These are phyloP conservation scores for Elasticomyces elasticus DNA, from an alignment of 495 filamentous ascomycete genomes.

Conservation along the genomic window DNA sequence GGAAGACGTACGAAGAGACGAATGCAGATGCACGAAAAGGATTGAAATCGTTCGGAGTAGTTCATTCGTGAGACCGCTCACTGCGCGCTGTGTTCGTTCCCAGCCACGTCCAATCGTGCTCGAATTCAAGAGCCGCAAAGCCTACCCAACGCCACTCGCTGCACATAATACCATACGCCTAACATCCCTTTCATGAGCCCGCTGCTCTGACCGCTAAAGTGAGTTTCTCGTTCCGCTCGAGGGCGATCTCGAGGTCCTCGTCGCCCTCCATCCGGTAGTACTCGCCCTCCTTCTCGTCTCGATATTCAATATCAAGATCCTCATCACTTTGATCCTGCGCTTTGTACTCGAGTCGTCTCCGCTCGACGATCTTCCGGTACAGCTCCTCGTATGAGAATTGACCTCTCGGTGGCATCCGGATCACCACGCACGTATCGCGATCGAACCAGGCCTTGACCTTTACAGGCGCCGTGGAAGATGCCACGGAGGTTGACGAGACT, in stretches of 20 bases:
- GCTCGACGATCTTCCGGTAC: slow-evolving; percentile 58
- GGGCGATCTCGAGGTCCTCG: slow-evolving; percentile 66
- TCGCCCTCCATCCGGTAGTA: slow-evolving; percentile 66
- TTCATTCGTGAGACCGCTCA: no score
- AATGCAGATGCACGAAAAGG: no score
- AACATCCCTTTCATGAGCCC: slow-evolving; percentile 1
- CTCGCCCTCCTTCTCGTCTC: slow-evolving; percentile 70
- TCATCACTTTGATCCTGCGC: slow-evolving; percentile 36
- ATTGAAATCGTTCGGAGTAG: no score
- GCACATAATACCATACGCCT: no score
- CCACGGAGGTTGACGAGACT: slow-evolving; percentile 19
- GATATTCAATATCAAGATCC: slow-evolving; percentile 69
- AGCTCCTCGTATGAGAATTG: slow-evolving; percentile 57
- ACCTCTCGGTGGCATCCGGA: slow-evolving; percentile 58
- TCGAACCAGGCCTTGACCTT: slow-evolving; percentile 89
- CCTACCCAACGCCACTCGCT: no score
- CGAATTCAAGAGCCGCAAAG: no score
- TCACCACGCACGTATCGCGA: slow-evolving; percentile 79
- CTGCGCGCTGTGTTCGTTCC: no score
- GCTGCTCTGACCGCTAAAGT: slow-evolving; percentile 58
- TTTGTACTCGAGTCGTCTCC: slow-evolving; percentile 30
- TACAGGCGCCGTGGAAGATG: slow-evolving; percentile 43
- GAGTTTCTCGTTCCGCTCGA: slow-evolving; percentile 77
- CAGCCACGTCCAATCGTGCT: no score
- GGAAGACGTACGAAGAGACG: no score